Evolutionary conservation across 2,329 filamentous ascomycete species (phyloP).

Genomic region (Incumbomyces delicatus): DNA sequence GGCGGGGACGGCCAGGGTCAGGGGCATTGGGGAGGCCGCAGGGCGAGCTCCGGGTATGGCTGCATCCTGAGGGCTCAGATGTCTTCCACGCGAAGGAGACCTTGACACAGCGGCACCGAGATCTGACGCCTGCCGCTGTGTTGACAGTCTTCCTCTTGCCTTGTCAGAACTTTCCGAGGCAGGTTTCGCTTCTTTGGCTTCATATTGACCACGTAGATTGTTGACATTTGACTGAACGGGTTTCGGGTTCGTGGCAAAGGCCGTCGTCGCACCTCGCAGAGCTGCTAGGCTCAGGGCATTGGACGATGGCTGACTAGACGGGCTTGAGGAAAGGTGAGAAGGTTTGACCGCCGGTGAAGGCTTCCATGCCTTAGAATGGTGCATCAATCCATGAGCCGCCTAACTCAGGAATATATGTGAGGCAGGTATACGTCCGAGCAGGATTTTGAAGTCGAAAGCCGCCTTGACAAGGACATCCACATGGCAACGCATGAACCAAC

Average conservation of each 20-base stretch:
- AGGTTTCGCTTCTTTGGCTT: not conserved
- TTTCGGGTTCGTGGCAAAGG: slow-evolving; percentile 9
- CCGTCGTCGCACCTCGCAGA: slow-evolving; percentile 16
- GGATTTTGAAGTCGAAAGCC: no score
- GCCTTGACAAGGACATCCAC: no score
- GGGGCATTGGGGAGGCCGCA: not conserved
- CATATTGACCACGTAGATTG: not conserved
- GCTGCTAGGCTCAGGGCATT: slow-evolving; percentile 11
- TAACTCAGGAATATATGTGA: not conserved
- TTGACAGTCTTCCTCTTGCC: not conserved
- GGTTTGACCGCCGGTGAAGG: slow-evolving; percentile 21
- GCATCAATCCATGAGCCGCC: slow-evolving; percentile 18
- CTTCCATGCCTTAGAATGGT: slow-evolving; percentile 16
- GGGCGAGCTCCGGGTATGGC: not conserved
- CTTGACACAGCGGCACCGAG: not conserved
- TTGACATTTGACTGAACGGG: not conserved
- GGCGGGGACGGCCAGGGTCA: not conserved
- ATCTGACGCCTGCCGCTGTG: not conserved
- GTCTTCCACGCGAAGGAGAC: slow-evolving; percentile 2
- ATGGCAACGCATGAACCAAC: no score
- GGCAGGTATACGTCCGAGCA: no score
- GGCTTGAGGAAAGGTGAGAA: slow-evolving; percentile 10
- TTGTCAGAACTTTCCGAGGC: not conserved
- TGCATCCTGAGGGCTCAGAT: not conserved
- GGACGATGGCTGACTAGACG: slow-evolving; percentile 8